phyloP scores from a whole-genome alignment of 306 rosid genomes.

The Luffa aegyptiaca region DNA sequence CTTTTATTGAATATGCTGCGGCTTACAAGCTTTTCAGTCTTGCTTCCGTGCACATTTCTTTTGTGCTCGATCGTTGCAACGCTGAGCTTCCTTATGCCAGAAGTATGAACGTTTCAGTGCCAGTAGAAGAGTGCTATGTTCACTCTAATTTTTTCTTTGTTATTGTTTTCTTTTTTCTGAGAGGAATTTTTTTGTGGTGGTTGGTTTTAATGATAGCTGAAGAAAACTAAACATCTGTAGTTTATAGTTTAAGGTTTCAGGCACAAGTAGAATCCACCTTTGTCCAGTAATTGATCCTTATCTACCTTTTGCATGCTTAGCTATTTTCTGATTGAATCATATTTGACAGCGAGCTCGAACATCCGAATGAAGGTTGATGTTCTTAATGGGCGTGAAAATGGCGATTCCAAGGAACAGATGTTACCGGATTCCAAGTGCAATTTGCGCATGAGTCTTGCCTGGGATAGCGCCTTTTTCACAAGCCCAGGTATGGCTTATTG shows the following conservation, averaged over 20 bases:
- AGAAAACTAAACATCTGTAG: background rate
- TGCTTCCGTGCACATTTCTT: background rate
- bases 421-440: conserved; percentile 21
- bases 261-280: background rate
- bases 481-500: conserved; percentile 31
- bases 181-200: background rate
- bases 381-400: conserved; percentile 2
- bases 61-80: background rate
- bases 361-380: conserved; percentile 41
- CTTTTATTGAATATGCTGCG: background rate
- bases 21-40: background rate
- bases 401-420: conserved; percentile 7
- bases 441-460: conserved; percentile 55
- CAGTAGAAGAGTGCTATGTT: background rate
- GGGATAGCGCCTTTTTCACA: conserved; percentile 67
- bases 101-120: background rate
- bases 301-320: background rate
- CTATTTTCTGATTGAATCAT: background rate
- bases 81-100: background rate
- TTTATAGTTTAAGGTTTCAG: background rate
- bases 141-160: background rate
- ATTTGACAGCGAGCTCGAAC: conserved; percentile 17
- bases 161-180: background rate
- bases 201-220: background rate
- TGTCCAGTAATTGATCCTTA: background rate